A percentile compares a stretch with the other conserved stretches of the same genome.
Evolutionary conservation across 2,329 filamentous ascomycete species (phyloP).

Genomic region (Aureobasidium sp.): DNA sequence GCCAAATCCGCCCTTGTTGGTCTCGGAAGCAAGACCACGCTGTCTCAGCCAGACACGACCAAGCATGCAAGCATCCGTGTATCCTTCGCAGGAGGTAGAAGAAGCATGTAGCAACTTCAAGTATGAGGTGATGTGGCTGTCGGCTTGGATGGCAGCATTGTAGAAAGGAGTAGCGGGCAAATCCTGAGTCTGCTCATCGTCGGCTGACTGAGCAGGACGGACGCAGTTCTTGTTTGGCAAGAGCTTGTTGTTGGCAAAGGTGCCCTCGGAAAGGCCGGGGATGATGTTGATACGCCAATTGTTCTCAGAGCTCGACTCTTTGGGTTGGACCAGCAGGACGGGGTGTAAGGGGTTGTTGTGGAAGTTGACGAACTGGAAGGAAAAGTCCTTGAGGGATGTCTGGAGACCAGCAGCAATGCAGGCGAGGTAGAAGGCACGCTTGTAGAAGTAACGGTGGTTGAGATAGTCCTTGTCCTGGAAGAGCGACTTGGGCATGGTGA

Average conservation of each 20-base stretch:
- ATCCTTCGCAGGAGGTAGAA: slow-evolving; percentile 61
- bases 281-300: slow-evolving; percentile 65
- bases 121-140: slow-evolving; percentile 65
- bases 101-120: slow-evolving; percentile 66
- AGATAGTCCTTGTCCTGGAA: slow-evolving; percentile 94
- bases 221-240: slow-evolving; percentile 62
- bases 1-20: slow-evolving; percentile 78
- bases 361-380: slow-evolving; percentile 22
- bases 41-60: slow-evolving; percentile 86
- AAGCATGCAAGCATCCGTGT: slow-evolving; percentile 75
- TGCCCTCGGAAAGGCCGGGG: slow-evolving; percentile 58
- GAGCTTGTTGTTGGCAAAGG: slow-evolving; percentile 67
- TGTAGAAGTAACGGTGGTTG: slow-evolving; percentile 90
- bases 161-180: slow-evolving; percentile 67
- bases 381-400: slow-evolving; percentile 50
- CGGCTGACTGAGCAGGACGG: slow-evolving; percentile 44
- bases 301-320: slow-evolving; percentile 23
- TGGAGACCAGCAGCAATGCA: slow-evolving; percentile 66
- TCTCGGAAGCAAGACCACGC: slow-evolving; percentile 63
- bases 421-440: slow-evolving; percentile 83
- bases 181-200: slow-evolving; percentile 30
- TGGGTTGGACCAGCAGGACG: slow-evolving; percentile 45
- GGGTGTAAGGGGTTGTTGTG: slow-evolving; percentile 52
- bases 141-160: slow-evolving; percentile 75
- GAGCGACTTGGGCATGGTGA: slow-evolving; percentile 69